These are phyloP conservation scores for Salicornia ramosissima DNA, from an alignment of 148 eudicot genomes.

Conservation along the genomic window DNA sequence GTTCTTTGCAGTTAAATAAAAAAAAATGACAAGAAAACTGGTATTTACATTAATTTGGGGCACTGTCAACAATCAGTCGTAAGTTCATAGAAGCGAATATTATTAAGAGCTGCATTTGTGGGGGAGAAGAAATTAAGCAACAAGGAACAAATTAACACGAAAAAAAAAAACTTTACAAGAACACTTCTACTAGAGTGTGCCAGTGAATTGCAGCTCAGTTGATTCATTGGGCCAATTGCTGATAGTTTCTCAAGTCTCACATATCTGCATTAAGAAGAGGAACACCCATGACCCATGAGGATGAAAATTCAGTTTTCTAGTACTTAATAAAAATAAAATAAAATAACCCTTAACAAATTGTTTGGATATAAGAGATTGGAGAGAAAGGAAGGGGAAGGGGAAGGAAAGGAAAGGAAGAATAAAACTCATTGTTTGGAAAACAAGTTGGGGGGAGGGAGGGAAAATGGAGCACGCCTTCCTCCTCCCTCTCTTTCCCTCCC, in stretches of 20 bases:
- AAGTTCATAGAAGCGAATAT: background rate
- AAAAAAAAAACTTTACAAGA: slow-evolving; percentile 16
- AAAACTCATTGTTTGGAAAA: too few relatives aligned
- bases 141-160: background rate
- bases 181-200: background rate
- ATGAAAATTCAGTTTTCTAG: background rate
- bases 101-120: background rate
- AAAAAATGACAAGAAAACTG: slow-evolving; percentile 5
- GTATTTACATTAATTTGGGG: slow-evolving; percentile 18
- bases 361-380: too few relatives aligned
- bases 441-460: too few relatives aligned
- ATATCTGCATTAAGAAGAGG: background rate
- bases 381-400: too few relatives aligned
- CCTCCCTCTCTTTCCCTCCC: too few relatives aligned
- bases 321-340: too few relatives aligned
- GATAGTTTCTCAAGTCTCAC: background rate
- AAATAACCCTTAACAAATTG: too few relatives aligned
- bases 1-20: background rate
- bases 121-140: background rate
- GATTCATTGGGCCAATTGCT: background rate
- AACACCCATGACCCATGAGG: background rate
- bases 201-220: background rate
- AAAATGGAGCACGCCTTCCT: too few relatives aligned
- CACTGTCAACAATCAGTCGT: background rate
- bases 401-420: too few relatives aligned